These are phyloP conservation scores for Berberis thunbergii DNA, from an alignment of 164 flowering plant genomes.

Conservation along the genomic window DNA sequence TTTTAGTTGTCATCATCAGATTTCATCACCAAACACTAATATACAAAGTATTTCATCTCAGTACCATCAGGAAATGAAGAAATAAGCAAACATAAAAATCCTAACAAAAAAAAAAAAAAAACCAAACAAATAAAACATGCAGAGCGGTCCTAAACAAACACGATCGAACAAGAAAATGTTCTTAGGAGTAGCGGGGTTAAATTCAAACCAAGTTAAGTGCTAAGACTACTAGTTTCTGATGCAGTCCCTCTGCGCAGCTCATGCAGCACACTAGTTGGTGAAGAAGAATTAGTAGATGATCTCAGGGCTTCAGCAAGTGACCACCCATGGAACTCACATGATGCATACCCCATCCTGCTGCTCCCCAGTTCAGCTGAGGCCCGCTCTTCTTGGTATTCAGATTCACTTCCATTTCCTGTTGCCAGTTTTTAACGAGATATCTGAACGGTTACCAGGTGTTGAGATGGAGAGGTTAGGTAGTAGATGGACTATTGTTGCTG, in stretches of 20 bases:
- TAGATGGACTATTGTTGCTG: conserved; percentile 17
- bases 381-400: conserved; percentile 5
- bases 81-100: too few relatives aligned
- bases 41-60: too few relatives aligned
- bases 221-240: conserved; percentile 39
- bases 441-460: conserved; percentile 41
- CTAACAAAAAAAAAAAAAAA: too few relatives aligned
- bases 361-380: conserved; percentile 32
- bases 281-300: conserved; percentile 38
- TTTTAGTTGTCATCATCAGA: too few relatives aligned
- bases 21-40: too few relatives aligned
- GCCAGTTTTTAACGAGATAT: conserved; percentile 66
- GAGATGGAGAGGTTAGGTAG: conserved; percentile 54
- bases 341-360: conserved; percentile 30
- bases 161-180: too few relatives aligned
- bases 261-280: conserved; percentile 55
- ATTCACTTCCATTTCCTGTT: conserved; percentile 39
- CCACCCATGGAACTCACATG: conserved; percentile 63
- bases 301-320: conserved; percentile 74
- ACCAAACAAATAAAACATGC: too few relatives aligned
- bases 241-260: conserved; percentile 27
- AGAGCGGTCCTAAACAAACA: too few relatives aligned
- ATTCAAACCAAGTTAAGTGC: conserved; percentile 20
- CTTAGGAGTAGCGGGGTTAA: too few relatives aligned
- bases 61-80: too few relatives aligned